Evolutionary conservation across 73 alveolate species (phyloP).

Genomic region (Paramecium sonneborni): DNA sequence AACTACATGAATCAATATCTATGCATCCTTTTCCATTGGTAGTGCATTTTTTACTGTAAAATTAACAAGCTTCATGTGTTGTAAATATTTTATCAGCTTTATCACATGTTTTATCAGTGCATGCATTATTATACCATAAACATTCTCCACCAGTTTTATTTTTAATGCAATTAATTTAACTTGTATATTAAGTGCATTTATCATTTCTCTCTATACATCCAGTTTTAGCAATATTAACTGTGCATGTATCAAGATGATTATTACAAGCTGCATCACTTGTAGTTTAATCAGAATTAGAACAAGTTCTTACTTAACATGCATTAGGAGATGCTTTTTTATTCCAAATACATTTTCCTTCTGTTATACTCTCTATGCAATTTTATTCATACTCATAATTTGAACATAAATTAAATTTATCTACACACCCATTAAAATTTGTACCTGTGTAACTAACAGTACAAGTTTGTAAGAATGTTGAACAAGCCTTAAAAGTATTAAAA

Average conservation of each 20-base stretch:
- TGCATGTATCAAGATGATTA: background rate
- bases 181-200: background rate
- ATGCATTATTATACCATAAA: constrained; percentile 25
- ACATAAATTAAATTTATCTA: background rate
- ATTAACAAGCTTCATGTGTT: constrained; percentile 16
- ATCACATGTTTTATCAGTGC: constrained; percentile 9
- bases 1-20: background rate
- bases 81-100: constrained; percentile 19
- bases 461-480: background rate
- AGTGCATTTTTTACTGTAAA: background rate
- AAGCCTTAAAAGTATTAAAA: constrained; percentile 12
- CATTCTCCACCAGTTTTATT: constrained; percentile 21
- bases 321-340: constrained; percentile 23
- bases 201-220: constrained; percentile 17
- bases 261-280: constrained; percentile 24
- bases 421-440: constrained; percentile 10
- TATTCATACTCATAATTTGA: background rate
- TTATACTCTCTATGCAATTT: background rate
- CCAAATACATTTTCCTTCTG: constrained; percentile 6
- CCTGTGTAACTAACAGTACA: constrained; percentile 46
- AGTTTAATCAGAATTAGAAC: background rate
- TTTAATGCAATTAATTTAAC: background rate
- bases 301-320: constrained; percentile 40
- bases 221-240: constrained; percentile 14
- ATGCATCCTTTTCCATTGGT: constrained; percentile 44